A percentile compares a stretch with the other conserved stretches of the same genome.
Conservation (phyloP, 257 asterid genomes). For the Mitragyna speciosa region DNA sequence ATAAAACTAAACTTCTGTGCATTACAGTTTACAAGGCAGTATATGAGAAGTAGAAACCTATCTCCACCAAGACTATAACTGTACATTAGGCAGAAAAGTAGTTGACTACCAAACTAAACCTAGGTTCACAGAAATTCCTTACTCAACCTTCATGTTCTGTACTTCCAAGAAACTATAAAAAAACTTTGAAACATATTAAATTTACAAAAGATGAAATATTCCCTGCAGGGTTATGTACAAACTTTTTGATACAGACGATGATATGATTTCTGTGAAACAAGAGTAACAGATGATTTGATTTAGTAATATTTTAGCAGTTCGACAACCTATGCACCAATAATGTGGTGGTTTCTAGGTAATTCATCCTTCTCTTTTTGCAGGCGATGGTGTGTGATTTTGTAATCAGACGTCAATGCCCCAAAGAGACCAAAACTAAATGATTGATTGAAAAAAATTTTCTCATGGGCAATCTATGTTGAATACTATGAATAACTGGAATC, state of each 20-base stretch:
- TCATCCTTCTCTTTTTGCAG: background rate
- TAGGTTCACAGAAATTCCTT: background rate
- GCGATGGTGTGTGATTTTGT: background rate
- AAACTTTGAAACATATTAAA: background rate
- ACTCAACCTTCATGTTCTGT: background rate
- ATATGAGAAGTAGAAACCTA: background rate
- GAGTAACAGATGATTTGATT: background rate
- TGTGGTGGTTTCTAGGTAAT: background rate
- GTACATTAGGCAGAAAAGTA: no score
- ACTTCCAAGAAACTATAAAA: background rate
- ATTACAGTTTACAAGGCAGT: background rate
- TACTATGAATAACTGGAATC: background rate
- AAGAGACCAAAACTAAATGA: background rate
- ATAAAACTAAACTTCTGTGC: background rate
- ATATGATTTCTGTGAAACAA: no score
- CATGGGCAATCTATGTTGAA: background rate
- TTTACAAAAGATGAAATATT: background rate
- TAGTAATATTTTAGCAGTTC: background rate
- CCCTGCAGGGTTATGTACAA: background rate
- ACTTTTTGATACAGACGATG: no score
- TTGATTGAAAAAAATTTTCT: background rate
- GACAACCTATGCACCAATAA: background rate
- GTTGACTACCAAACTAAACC: background rate
- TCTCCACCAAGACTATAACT: background rate
- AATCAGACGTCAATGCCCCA: background rate